Base-by-base conservation (phyloP, 2,329 filamentous ascomycete genomes). In the Xylariaceae sp. region DNA sequence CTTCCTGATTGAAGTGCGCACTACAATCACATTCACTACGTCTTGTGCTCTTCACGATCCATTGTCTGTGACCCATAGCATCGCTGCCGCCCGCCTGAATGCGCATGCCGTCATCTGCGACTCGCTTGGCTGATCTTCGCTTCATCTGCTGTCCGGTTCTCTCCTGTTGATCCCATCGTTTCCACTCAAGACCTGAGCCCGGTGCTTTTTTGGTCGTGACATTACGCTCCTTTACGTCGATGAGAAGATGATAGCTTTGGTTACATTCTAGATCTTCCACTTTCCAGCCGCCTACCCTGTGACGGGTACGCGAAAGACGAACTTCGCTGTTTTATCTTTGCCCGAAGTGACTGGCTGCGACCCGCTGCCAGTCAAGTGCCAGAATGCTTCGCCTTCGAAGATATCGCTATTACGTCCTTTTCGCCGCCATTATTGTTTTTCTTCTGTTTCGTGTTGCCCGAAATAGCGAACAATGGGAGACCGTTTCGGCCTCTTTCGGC, bases 341-440 rank as follows among this genome's bases (percentile, higher is more conserved):
- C 22, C 22, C 22, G 22, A 28, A 28, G 22, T 28, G 22, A 28
- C 22, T 28, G 22, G 22, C 22, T 28, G 22, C 22, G 22, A 28
- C 22, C 22, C 22, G 22, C 22, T 7, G 22, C 22, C 22, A 28
- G 7, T 28, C 22, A 28, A 7, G 22, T 43, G 44, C 45, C 49
- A 54, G 44, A 39, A 66, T 66, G 64, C 54, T 63, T 22, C 64
- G 60, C 47, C 18, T 66, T 54, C 62, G 64, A 28, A 61, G 61
- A 60, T 66, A 65, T 39, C 63, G 64, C 39, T 65, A 65, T 48
- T 66, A 63, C 45, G 59, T 63, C 38, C 60, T 66, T 31, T 62
- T 62, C 31, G 60, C 64, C 19, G 60, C 61, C 31, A 51, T 64
- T 17, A 47, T 65, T 33, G 59, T 66, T 6, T 61, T 66, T 48